Conservation (phyloP, 805 yeast species). For the Ogataea parapolymorpha region DNA sequence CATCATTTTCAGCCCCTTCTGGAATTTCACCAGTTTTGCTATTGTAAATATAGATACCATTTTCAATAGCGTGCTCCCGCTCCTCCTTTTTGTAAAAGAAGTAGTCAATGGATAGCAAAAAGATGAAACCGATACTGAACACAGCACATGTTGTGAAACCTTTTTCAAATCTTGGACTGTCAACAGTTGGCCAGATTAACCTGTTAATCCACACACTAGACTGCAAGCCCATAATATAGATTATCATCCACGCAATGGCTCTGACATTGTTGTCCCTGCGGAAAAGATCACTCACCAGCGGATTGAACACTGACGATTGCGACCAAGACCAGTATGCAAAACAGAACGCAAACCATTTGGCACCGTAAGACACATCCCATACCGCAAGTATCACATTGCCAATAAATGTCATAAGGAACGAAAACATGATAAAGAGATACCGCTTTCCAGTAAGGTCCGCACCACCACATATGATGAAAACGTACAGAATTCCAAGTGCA, state of each 20-base stretch:
- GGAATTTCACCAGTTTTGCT: slow-evolving; percentile 21
- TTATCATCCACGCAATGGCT: slow-evolving; percentile 54
- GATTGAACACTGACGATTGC: slow-evolving; percentile 58
- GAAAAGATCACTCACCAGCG: slow-evolving; percentile 54
- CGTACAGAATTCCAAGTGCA: slow-evolving; percentile 52
- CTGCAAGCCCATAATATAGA: slow-evolving; percentile 47
- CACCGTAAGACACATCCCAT: slow-evolving; percentile 55
- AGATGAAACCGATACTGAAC: slow-evolving; percentile 32
- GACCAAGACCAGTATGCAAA: slow-evolving; percentile 61
- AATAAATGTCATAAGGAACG: slow-evolving; percentile 51
- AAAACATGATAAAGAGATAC: slow-evolving; percentile 50
- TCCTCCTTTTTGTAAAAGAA: slow-evolving; percentile 52
- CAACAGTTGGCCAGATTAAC: slow-evolving; percentile 45
- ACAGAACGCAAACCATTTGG: slow-evolving; percentile 65
- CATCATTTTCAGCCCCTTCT: slow-evolving; percentile 29
- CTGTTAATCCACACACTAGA: slow-evolving; percentile 35
- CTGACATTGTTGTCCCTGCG: slow-evolving; percentile 54
- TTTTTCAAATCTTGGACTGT: slow-evolving; percentile 52
- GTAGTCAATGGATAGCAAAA: slow-evolving; percentile 19
- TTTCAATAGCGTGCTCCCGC: slow-evolving; percentile 39
- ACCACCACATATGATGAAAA: slow-evolving; percentile 43
- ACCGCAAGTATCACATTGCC: slow-evolving; percentile 55
- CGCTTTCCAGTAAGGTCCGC: slow-evolving; percentile 53
- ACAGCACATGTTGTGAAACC: slow-evolving; percentile 50
- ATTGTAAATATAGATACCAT: slow-evolving; percentile 49